Base-by-base conservation (phyloP, 2,329 filamentous ascomycete species). In the Xylogone sp. region DNA sequence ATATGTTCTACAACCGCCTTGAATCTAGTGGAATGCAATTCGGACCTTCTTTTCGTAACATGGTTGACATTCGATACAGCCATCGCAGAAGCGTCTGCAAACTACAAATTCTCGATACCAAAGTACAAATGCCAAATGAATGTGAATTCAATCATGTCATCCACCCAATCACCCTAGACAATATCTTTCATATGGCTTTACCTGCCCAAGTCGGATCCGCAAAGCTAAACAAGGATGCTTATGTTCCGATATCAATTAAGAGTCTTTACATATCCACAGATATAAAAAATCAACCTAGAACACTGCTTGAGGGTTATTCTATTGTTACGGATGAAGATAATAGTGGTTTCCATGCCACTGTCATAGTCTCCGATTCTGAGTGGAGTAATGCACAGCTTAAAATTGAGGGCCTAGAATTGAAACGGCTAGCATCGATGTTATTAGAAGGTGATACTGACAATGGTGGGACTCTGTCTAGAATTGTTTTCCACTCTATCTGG, bases 161-260 rank as follows among this genome's bases (percentile, higher is more conserved):
- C 8, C 74, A 75, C 21, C 70, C 77, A 0, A 63, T 71, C 0
- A 69, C 75, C 44, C 56, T 77, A 2, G 76, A 79, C 49, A 56
- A 68, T 2, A 59, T 75, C 53, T 60, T 74, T n/a, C 73, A 75
- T 16, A 39, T 39, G 34, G n/a, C n/a, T 39, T 39, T 39, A 39
- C 34, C 34, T 16, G 34, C 34, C 5, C 10, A 39, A 39, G 34
- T 39, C 4, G 34, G 34, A 39, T 13, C 34, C 13, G 34, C 8
- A 16, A 39, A 39, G n/a, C 61, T 65, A 12, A 58, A 69, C 7
- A 43, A 22, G 29, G 45, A 49, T 21, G 42, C 52, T 19, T 43
- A 49, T 22, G 43, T 55, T 21, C 53, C 53, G 8, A 34, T 48
- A 1, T 51, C 43, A 13, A 21, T 55, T 13, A 34, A 52, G 21